Conservation (phyloP, 2,329 filamentous ascomycete species). For the Acephala macrosclerotiorum region DNA sequence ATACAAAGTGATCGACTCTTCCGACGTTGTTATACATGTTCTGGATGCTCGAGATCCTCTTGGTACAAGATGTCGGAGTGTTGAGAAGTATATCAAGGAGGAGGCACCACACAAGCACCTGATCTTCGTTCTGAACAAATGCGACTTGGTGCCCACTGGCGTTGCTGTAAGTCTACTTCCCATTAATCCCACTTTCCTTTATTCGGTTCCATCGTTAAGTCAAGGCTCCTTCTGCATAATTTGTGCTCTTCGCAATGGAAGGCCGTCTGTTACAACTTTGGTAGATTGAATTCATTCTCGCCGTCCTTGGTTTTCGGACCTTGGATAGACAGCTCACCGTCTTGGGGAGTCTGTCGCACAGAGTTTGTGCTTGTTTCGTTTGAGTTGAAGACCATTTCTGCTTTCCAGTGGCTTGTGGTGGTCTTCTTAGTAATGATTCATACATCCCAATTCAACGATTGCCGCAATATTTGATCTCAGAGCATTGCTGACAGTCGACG, state of each 20-base stretch:
- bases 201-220: conserved; percentile 75
- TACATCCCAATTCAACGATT: conserved; percentile 61
- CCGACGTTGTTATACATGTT: conserved; percentile 95
- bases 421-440: conserved; percentile 99
- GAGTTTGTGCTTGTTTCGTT: conserved; percentile 77
- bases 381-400: conserved; percentile 94
- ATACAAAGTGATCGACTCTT: conserved; percentile 93
- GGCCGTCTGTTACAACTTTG: conserved; percentile 98
- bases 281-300: conserved; percentile 85
- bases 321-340: conserved; percentile 80
- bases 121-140: conserved; percentile 89
- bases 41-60: conserved; percentile 88
- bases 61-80: conserved; percentile 86
- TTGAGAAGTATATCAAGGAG: conserved; percentile 91
- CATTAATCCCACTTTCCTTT: conserved; percentile 24
- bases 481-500: conserved; percentile 40
- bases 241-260: conserved; percentile 71
- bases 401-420: conserved; percentile 70
- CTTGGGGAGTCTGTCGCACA: conserved; percentile 83
- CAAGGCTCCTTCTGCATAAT: conserved; percentile 76
- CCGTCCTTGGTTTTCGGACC: conserved; percentile 66
- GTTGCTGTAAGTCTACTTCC: conserved; percentile 84
- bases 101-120: conserved; percentile 97
- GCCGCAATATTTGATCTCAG: conserved; percentile 12
- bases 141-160: conserved; percentile 88